These are phyloP conservation scores for Penicillium robsamsonii DNA, from an alignment of 495 filamentous ascomycete genomes.

Conservation along the genomic window DNA sequence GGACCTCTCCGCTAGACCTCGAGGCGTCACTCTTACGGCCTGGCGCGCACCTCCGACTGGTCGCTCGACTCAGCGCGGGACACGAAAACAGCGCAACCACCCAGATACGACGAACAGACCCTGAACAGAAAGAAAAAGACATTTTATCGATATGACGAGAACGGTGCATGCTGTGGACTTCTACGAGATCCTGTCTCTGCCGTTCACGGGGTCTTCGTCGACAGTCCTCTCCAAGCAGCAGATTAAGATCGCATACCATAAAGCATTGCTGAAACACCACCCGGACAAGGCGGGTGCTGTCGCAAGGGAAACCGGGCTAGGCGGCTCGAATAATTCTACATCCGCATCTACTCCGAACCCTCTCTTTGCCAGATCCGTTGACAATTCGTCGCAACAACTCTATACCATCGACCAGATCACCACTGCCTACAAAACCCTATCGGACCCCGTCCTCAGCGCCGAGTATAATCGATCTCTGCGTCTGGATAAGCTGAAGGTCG, in stretches of 20 bases:
- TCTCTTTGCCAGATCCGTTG: not conserved
- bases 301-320: conserved; percentile 15
- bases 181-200: conserved; percentile 56
- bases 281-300: conserved; percentile 64
- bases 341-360: not conserved
- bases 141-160: conserved; percentile 22
- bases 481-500: conserved; percentile 31
- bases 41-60: conserved; percentile 5
- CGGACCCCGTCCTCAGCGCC: conserved; percentile 51
- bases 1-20: conserved; percentile 5
- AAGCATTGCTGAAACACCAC: conserved; percentile 73
- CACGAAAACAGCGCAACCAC: conserved; percentile 4
- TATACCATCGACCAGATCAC: conserved; percentile 78
- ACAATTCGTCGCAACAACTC: conserved; percentile 8
- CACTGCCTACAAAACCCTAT: conserved; percentile 69
- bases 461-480: conserved; percentile 64
- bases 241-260: conserved; percentile 75
- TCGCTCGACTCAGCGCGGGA: conserved; percentile 1
- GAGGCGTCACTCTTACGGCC: not conserved
- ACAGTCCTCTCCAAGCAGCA: conserved; percentile 39
- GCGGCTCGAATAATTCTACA: not conserved
- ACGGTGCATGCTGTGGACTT: conserved; percentile 30
- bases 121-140: conserved; percentile 3
- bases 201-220: conserved; percentile 27
- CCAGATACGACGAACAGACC: not conserved